phyloP scores from a whole-genome alignment of 257 asterid species.

The Oldenlandia corymbosa region DNA sequence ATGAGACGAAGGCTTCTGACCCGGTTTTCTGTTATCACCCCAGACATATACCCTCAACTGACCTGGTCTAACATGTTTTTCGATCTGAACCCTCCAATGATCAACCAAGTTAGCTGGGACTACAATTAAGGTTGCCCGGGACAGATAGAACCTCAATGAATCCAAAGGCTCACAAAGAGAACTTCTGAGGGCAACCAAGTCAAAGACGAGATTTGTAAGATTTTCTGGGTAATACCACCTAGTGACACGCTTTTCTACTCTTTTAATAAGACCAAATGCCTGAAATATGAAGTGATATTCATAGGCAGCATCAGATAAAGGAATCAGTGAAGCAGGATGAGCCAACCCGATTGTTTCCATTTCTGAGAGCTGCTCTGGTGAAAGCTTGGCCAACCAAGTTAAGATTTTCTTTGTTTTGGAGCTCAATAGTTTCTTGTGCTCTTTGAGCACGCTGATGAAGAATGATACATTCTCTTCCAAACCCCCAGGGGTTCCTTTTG shows the following conservation, averaged over 20 bases:
- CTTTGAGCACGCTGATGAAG: constrained; percentile 74
- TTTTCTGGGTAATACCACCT: constrained; percentile 83
- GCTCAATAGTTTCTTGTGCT: constrained; percentile 47
- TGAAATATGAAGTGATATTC: constrained; percentile 68
- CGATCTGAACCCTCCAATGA: constrained; percentile 91
- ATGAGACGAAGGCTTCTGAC: constrained; percentile 70
- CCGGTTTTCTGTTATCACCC: constrained; percentile 74
- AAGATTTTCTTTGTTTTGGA: constrained; percentile 70
- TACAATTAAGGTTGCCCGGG: constrained; percentile 82
- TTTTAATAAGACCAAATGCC: constrained; percentile 83
- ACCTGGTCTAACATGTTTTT: constrained; percentile 70
- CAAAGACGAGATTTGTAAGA: constrained; percentile 69
- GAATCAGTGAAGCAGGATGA: constrained; percentile 61
- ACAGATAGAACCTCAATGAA: constrained; percentile 62
- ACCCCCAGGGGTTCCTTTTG: constrained; percentile 63
- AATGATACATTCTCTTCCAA: constrained; percentile 66
- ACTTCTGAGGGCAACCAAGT: constrained; percentile 77
- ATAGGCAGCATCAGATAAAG: constrained; percentile 46
- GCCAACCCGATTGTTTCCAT: constrained; percentile 88
- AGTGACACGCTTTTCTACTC: constrained; percentile 44
- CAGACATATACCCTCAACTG: constrained; percentile 79
- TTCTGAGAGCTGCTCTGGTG: constrained; percentile 60
- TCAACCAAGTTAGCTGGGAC: constrained; percentile 91
- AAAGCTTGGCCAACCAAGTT: constrained; percentile 86
- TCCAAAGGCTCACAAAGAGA: constrained; percentile 89